A percentile compares a stretch with the other conserved stretches of the same genome.
Conservation (phyloP, 192 early-diverging fungal species). For the Martensiomyces pterosporus region DNA sequence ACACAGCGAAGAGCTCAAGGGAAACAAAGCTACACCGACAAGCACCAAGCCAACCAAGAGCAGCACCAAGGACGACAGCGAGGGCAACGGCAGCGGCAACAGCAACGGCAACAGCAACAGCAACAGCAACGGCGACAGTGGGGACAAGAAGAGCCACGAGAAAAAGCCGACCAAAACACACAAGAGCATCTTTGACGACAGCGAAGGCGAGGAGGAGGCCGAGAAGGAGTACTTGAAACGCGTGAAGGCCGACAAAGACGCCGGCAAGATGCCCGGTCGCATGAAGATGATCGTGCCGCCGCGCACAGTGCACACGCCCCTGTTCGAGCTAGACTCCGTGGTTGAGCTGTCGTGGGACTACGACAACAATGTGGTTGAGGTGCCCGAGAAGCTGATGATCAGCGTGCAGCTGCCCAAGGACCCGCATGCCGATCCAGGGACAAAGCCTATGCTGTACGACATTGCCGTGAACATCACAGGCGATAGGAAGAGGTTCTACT, state of each 20-base stretch:
- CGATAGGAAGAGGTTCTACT: conserved; percentile 37
- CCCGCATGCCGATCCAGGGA: conserved; percentile 29
- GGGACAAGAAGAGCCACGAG: conserved; percentile 1
- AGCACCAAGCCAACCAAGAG: too few relatives aligned
- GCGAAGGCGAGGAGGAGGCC: conserved; percentile 23
- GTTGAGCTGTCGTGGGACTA: conserved; percentile 50
- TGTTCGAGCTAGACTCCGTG: conserved; percentile 50
- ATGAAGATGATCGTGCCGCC: conserved; percentile 51
- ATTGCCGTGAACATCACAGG: conserved; percentile 48
- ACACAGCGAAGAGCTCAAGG: too few relatives aligned
- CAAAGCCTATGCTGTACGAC: conserved; percentile 45
- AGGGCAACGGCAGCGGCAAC: conserved; percentile 1
- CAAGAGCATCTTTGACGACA: conserved; percentile 22
- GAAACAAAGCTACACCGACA: too few relatives aligned
- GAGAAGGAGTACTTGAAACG: conserved; percentile 41
- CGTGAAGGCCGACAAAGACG: conserved; percentile 45
- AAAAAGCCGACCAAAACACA: conserved; percentile 37
- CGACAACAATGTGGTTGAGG: conserved; percentile 48
- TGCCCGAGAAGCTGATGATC: conserved; percentile 50
- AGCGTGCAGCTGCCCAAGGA: conserved; percentile 49
- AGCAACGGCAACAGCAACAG: conserved; percentile 4
- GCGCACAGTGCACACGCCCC: conserved; percentile 45
- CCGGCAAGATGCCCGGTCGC: conserved; percentile 42
- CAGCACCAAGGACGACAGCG: too few relatives aligned
- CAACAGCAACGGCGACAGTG: conserved; percentile 8